These are phyloP conservation scores for Talaromyces atroroseus DNA, from an alignment of 2,329 filamentous ascomycete species.

Conservation along the genomic window DNA sequence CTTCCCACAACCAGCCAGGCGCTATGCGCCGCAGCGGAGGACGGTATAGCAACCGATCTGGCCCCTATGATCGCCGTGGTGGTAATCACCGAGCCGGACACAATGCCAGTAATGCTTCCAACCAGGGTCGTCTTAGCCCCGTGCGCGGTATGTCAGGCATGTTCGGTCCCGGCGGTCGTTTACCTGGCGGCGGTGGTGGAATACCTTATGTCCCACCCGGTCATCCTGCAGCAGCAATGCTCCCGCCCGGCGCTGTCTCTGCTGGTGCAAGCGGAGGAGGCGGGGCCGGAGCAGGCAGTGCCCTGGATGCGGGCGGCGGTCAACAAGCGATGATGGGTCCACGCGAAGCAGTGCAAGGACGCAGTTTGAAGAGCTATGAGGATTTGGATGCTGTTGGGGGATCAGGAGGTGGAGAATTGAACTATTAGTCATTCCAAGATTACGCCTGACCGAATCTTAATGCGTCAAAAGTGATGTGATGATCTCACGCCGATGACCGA, in stretches of 20 bases:
- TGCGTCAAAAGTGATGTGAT: too few species aligned
- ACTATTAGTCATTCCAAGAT: conserved; percentile 79
- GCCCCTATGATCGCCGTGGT: conserved; percentile 65
- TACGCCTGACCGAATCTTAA: too few species aligned
- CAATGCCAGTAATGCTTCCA: conserved; percentile 38
- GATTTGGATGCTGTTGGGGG: conserved; percentile 83
- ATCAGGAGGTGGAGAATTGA: conserved; percentile 73
- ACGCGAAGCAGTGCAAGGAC: conserved; percentile 83
- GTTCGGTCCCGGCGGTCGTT: conserved; percentile 29
- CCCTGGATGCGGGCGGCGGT: conserved; percentile 53
- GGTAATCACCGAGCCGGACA: conserved; percentile 49
- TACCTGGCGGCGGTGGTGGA: conserved; percentile 26
- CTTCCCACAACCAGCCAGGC: conserved; percentile 49
- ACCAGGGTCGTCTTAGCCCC: conserved; percentile 46
- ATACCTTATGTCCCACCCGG: conserved; percentile 33
- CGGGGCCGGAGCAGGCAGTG: conserved; percentile 35
- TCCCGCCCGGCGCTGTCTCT: neutral
- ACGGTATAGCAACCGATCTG: conserved; percentile 58
- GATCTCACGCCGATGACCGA: too few species aligned
- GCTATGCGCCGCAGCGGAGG: conserved; percentile 64
- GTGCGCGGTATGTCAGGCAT: conserved; percentile 32
- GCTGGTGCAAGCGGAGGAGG: neutral
- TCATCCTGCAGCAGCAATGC: conserved; percentile 30
- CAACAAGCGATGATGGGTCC: conserved; percentile 71
- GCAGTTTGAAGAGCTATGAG: conserved; percentile 94